phyloP scores from a whole-genome alignment of 1,284 basidiomycete genomes.

The Heterobasidion annosum region DNA sequence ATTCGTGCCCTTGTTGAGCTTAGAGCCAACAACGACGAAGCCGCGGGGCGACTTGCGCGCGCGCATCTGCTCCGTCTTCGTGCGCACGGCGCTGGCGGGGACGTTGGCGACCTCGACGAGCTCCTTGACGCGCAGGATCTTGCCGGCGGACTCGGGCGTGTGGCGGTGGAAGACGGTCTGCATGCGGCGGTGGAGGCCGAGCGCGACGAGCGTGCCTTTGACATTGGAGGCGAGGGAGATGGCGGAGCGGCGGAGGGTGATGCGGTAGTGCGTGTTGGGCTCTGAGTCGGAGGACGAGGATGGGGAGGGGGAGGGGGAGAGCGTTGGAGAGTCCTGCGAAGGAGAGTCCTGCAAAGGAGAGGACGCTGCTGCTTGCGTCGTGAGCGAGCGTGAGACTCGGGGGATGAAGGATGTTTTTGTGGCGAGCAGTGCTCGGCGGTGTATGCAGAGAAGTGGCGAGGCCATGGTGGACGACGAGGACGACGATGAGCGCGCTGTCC shows the following conservation, averaged over 20 bases:
- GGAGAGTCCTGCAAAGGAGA: neutral
- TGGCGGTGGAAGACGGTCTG: constrained; percentile 78
- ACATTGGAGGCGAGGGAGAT: constrained; percentile 70
- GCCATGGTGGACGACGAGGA: neutral
- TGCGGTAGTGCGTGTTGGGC: constrained; percentile 68
- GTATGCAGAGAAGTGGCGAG: neutral
- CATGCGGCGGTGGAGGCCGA: constrained; percentile 73
- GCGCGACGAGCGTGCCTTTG: constrained; percentile 64
- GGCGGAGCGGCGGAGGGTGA: constrained; percentile 76
- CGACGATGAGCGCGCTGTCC: neutral
- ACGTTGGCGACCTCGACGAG: constrained; percentile 84
- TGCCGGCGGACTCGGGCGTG: constrained; percentile 67
- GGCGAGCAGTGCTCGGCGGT: neutral
- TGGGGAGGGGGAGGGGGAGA: neutral
- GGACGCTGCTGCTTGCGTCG: neutral
- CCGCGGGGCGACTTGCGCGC: constrained; percentile 59
- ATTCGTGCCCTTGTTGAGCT: constrained; percentile 3
- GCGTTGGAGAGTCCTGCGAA: neutral
- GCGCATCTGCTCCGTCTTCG: constrained; percentile 52
- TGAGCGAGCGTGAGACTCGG: neutral
- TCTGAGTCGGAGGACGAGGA: constrained; percentile 8
- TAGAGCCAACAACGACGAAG: constrained; percentile 42
- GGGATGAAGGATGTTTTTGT: neutral
- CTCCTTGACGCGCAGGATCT: constrained; percentile 79
- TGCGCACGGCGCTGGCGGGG: constrained; percentile 48